phyloP scores from a whole-genome alignment of 2,329 filamentous ascomycete genomes.

The Botryosphaeria dothidea region DNA sequence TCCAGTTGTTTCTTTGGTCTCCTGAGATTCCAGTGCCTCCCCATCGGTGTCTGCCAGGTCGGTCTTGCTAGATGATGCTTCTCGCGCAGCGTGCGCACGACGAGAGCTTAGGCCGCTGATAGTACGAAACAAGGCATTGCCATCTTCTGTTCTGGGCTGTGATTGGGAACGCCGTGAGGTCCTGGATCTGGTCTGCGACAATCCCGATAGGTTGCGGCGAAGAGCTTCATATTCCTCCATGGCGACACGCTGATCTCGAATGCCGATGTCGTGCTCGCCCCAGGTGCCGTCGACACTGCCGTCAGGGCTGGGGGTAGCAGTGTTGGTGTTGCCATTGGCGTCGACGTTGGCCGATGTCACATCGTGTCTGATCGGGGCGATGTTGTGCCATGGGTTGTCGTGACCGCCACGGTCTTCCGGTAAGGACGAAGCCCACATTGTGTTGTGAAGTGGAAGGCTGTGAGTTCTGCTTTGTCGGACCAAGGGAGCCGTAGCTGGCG shows the following conservation, averaged over 20 bases:
- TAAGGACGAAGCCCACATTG: constrained; percentile 28
- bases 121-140: constrained; percentile 20
- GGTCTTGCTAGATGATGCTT: neutral
- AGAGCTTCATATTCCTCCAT: constrained; percentile 63
- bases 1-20: constrained; percentile 32
- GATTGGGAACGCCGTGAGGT: neutral
- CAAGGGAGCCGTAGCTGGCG: neutral
- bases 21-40: constrained; percentile 28
- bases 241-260: constrained; percentile 53
- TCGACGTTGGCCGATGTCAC: constrained; percentile 21
- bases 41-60: constrained; percentile 21
- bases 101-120: constrained; percentile 22
- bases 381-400: constrained; percentile 38
- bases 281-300: constrained; percentile 55
- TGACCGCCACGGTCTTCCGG: constrained; percentile 21
- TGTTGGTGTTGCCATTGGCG: neutral
- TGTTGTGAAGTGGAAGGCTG: neutral
- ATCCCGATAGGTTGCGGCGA: constrained; percentile 54
- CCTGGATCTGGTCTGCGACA: constrained; percentile 39
- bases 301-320: constrained; percentile 26
- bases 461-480: neutral
- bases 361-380: constrained; percentile 25
- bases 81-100: neutral
- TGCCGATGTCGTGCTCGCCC: constrained; percentile 62
- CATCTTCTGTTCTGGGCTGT: neutral